Conservation (phyloP, 495 filamentous ascomycete genomes). For the Aspergillus ostianus region DNA sequence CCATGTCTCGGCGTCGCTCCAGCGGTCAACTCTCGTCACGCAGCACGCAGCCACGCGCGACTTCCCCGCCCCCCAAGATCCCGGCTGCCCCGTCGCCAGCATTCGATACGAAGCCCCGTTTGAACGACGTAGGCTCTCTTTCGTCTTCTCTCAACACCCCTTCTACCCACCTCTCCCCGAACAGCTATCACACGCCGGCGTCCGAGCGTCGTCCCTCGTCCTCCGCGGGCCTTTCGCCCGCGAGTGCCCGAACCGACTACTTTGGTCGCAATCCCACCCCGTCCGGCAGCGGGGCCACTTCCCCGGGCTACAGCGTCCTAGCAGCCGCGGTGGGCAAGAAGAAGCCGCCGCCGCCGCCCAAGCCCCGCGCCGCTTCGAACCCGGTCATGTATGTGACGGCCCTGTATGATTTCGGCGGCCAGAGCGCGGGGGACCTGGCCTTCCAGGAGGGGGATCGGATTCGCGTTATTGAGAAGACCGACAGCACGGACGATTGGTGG, state of each 20-base stretch:
- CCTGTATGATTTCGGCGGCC: constrained; percentile 74
- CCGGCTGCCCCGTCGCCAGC: constrained; percentile 8
- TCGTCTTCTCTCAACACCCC: constrained; percentile 14
- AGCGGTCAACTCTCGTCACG: constrained; percentile 24
- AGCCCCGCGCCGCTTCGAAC: constrained; percentile 34
- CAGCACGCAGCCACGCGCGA: constrained; percentile 5
- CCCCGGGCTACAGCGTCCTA: constrained; percentile 22
- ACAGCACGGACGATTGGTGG: constrained; percentile 94
- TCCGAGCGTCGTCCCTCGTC: neutral
- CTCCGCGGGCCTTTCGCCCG: neutral
- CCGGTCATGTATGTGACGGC: constrained; percentile 69
- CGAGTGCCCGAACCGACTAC: constrained; percentile 46
- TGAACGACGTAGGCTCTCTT: constrained; percentile 10
- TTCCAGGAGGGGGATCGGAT: constrained; percentile 87
- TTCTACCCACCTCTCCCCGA: constrained; percentile 11
- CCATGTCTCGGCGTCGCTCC: constrained; percentile 22
- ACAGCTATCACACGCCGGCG: neutral
- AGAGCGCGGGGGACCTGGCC: constrained; percentile 69
- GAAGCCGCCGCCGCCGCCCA: constrained; percentile 69
- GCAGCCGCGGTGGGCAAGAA: constrained; percentile 39
- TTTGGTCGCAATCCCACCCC: constrained; percentile 45
- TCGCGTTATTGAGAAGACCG: constrained; percentile 77
- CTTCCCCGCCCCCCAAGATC: constrained; percentile 13
- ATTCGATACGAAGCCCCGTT: constrained; percentile 27
- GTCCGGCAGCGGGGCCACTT: constrained; percentile 21